Base-by-base conservation (phyloP, 192 early-diverging fungal species). In the Mycoemilia scoparia region DNA sequence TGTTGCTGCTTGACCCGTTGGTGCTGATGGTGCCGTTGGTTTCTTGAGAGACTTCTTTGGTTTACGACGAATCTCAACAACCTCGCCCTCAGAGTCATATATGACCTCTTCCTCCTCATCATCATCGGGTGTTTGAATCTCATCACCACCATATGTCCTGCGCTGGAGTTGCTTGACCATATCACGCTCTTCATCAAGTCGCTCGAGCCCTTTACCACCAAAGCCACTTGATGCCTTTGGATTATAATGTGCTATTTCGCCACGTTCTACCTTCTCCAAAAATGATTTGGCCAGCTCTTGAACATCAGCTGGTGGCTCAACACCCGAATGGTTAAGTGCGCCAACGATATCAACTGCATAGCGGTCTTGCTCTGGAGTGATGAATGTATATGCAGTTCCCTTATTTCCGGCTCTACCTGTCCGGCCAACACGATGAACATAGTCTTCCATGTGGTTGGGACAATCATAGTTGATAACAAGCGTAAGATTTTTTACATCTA, bases 361-460 rank as follows among this genome's bases (percentile, higher is more conserved):
- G 17, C 77, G 64, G 30, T 91, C 91, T 46, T 99, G 91, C 22
- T 89, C 82, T 4, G 83, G 83, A 1, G 83, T 83, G 36, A 99
- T 79, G 47, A 96, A 99, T 0, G 95, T 95, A 43, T 82, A 91
- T 0, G 95, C 89, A 4, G 82, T 84, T 28, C 95, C 95, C 48
- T 85, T 96, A 54, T 93, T 88, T 32, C 95, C 95, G 0, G 95
- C 95, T 29, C 95, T 80, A 21, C 95, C 95, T 0, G 95, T 99
- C 24, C 95, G 70, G 4, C 95, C 95, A 11, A 93, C 87, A 27
- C 95, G 87, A 57, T 99, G 95, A 2, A 99, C 87, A 56, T 96
- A 87, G 34, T 99, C 95, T 41, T 99, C 95, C 73, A 89, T 82
- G 36, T 99, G 87, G 58, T 90, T 88, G 6, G 95, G 95, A 29